Percentiles rank a stretch among this genome's conserved stretches.
Conservation (phyloP, 768 basidiomycete genomes). For the Cystofilobasidium ferigula region DNA sequence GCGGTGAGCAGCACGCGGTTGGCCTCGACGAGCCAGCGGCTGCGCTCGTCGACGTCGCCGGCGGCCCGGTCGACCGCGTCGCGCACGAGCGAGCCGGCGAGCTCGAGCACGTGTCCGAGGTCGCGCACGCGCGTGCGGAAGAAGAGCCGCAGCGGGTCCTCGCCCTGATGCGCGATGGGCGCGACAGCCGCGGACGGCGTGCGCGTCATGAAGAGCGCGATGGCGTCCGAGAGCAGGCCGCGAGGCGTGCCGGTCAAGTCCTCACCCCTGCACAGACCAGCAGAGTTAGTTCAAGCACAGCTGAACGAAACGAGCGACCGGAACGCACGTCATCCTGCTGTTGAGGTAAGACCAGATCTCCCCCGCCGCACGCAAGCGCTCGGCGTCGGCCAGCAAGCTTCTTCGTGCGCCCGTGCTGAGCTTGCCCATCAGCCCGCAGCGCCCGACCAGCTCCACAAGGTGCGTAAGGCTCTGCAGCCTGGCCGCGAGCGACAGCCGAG, state of each 20-base stretch:
- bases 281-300: background rate
- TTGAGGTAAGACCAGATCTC: conserved; percentile 57
- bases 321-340: conserved; percentile 34
- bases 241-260: conserved; percentile 18
- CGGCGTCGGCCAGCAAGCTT: conserved; percentile 49
- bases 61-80: conserved; percentile 38
- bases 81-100: conserved; percentile 44
- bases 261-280: conserved; percentile 5
- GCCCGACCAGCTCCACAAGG: conserved; percentile 80
- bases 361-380: conserved; percentile 69
- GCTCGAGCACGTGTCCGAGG: conserved; percentile 57
- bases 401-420: conserved; percentile 39
- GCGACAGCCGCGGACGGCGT: background rate
- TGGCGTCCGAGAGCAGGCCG: conserved; percentile 53
- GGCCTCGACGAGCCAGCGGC: conserved; percentile 51
- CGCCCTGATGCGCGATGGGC: conserved; percentile 41
- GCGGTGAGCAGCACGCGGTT: conserved; percentile 58
- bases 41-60: conserved; percentile 43
- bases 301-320: background rate
- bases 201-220: conserved; percentile 54
- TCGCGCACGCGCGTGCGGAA: conserved; percentile 57
- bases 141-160: conserved; percentile 73
- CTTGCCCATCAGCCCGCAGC: conserved; percentile 67
- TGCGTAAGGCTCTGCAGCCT: conserved; percentile 66
- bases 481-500: conserved; percentile 62